These are phyloP conservation scores for Blastobotrys persicus DNA, from an alignment of 1,139 yeast genomes.

Conservation along the genomic window DNA sequence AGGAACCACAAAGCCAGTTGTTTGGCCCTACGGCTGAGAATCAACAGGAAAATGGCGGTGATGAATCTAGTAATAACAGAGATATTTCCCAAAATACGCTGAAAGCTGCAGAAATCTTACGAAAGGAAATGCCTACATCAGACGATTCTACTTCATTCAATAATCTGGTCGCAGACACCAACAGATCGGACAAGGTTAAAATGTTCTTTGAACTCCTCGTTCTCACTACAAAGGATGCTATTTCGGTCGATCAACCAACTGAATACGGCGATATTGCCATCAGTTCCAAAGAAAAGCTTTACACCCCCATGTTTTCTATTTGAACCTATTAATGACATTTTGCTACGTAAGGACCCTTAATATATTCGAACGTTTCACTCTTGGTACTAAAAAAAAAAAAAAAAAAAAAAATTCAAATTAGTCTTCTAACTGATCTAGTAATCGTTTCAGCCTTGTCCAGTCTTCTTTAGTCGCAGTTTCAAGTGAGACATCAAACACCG, in stretches of 20 bases:
- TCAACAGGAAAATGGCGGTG: constrained; percentile 3
- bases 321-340: constrained; percentile 7
- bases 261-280: constrained; percentile 62
- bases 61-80: not conserved
- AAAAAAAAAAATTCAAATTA: not conserved
- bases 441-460: constrained; percentile 22
- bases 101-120: constrained; percentile 54
- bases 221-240: constrained; percentile 73
- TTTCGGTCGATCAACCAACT: constrained; percentile 57
- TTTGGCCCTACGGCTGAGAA: constrained; percentile 14
- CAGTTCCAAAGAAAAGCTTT: constrained; percentile 50
- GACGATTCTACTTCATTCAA: constrained; percentile 21
- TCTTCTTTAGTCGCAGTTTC: constrained; percentile 19
- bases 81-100: constrained; percentile 49
- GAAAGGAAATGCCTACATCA: constrained; percentile 36
- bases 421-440: constrained; percentile 16
- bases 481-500: constrained; percentile 31
- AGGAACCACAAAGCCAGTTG: constrained; percentile 9
- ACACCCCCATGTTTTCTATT: constrained; percentile 28
- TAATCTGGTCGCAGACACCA: constrained; percentile 20
- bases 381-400: not conserved
- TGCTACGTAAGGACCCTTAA: not conserved
- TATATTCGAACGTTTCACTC: not conserved
- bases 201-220: constrained; percentile 82
- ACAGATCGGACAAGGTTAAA: constrained; percentile 37